Evolutionary conservation across 805 yeast genomes (phyloP).

Genomic region (Starmerella gropengiesseri): DNA sequence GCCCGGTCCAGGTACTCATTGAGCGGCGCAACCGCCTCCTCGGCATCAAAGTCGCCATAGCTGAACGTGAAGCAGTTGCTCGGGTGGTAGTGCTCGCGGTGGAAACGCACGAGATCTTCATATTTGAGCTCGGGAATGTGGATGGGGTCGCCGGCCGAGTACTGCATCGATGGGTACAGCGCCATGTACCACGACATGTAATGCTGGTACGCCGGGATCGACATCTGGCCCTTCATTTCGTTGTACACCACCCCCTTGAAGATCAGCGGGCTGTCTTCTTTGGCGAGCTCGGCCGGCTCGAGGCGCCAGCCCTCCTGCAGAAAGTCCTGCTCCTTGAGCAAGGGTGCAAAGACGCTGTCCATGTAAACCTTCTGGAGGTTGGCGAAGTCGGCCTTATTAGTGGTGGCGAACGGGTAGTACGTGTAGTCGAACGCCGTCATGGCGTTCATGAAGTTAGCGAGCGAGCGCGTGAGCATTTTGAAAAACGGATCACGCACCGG

Average conservation of each 20-base stretch:
- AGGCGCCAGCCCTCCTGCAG: constrained; percentile 96
- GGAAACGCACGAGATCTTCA: constrained; percentile 69
- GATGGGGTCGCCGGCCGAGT: constrained; percentile 90
- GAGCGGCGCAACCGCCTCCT: constrained; percentile 22
- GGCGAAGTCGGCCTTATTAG: constrained; percentile 67
- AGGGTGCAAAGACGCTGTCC: constrained; percentile 76
- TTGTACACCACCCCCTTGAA: constrained; percentile 96
- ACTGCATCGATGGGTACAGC: constrained; percentile 72
- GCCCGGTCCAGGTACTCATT: constrained; percentile 18
- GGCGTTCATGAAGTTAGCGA: constrained; percentile 95
- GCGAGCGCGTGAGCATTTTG: constrained; percentile 90
- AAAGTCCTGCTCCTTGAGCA: constrained; percentile 69
- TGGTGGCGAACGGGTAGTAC: constrained; percentile 90
- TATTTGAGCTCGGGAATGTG: constrained; percentile 64
- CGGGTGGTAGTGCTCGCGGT: constrained; percentile 70
- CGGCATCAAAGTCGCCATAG: constrained; percentile 54
- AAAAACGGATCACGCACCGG: constrained; percentile 97
- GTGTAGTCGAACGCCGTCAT: constrained; percentile 98
- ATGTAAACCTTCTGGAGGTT: constrained; percentile 81
- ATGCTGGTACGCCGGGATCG: constrained; percentile 74
- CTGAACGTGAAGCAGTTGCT: constrained; percentile 79
- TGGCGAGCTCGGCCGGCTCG: constrained; percentile 52
- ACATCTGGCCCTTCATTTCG: constrained; percentile 96
- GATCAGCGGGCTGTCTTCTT: constrained; percentile 36
- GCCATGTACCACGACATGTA: constrained; percentile 77